phyloP scores from a whole-genome alignment of 192 early-diverging fungal genomes.

The Gonapodya sp. region DNA sequence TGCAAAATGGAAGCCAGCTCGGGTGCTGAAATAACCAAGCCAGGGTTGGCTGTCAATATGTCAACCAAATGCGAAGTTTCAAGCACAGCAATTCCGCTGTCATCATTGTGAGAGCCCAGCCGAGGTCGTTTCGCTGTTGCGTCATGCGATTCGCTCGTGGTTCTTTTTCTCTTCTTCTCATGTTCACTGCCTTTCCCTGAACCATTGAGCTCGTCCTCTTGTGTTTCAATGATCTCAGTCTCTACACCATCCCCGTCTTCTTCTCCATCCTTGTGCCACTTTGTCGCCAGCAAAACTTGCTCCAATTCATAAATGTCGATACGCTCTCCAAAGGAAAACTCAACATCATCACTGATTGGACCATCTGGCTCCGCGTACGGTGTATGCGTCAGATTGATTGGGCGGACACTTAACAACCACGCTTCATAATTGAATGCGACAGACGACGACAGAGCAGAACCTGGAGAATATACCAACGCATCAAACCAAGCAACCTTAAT shows the following conservation, averaged over 20 bases:
- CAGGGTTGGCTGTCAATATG: neutral
- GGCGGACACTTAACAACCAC: neutral
- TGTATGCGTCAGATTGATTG: neutral
- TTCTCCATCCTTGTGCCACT: no score
- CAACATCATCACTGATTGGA: neutral
- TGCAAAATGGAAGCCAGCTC: neutral
- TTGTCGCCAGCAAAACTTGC: neutral
- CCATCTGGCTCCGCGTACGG: neutral
- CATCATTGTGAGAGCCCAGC: neutral
- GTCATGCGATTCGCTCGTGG: neutral
- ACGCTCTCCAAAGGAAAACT: neutral
- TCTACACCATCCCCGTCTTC: no score
- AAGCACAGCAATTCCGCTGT: neutral
- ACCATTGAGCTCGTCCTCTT: no score
- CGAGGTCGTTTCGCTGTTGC: neutral
- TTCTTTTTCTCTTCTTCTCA: neutral
- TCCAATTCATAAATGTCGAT: neutral
- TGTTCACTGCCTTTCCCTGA: no score
- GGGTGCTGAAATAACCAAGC: neutral
- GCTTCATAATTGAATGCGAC: neutral
- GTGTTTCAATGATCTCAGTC: no score
- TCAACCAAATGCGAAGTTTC: neutral
- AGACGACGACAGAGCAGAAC: neutral
- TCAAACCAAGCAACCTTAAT: neutral
- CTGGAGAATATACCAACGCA: neutral